Evolutionary conservation across 306 rosid genomes (phyloP).

Genomic region (Hippophae rhamnoides): DNA sequence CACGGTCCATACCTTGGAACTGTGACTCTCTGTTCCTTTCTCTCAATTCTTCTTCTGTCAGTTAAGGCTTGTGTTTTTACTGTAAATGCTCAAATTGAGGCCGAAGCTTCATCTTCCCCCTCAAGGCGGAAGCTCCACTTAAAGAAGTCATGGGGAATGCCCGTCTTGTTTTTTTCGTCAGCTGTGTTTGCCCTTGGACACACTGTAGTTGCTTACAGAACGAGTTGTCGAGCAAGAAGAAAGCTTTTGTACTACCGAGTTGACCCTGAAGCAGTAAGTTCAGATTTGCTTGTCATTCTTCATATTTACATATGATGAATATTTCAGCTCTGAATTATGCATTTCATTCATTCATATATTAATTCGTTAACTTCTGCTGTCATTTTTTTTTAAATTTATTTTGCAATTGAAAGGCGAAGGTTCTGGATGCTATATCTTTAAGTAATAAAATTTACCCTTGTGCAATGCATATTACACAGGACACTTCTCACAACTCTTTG

Average conservation of each 20-base stretch:
- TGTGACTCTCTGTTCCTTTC: slow-evolving; percentile 65
- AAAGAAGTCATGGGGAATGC: slow-evolving; percentile 99
- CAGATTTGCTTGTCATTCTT: not conserved
- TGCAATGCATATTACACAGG: no score
- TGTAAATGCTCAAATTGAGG: slow-evolving; percentile 85
- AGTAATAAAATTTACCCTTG: not conserved
- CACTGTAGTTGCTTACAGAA: slow-evolving; percentile 86
- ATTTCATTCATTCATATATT: no score
- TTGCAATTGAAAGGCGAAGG: no score
- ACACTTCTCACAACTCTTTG: not conserved
- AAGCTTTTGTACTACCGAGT: slow-evolving; percentile 78
- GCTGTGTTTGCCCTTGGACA: slow-evolving; percentile 97
- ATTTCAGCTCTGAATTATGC: not conserved
- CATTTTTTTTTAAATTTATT: no score
- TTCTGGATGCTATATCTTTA: not conserved
- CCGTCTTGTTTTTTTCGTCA: slow-evolving; percentile 80
- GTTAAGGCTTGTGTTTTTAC: slow-evolving; percentile 81
- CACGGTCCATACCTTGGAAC: slow-evolving; percentile 96
- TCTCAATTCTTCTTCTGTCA: slow-evolving; percentile 70
- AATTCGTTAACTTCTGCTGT: no score
- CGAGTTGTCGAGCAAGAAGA: slow-evolving; percentile 95
- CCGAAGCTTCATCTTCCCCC: slow-evolving; percentile 65
- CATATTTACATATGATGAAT: not conserved
- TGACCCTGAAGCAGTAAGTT: slow-evolving; percentile 88
- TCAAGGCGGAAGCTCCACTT: slow-evolving; percentile 72